Evolutionary conservation across 305 asterid genomes (phyloP), one percentile per base, ranked within the genome.

Genomic region (Fraxinus sp.): DNA sequence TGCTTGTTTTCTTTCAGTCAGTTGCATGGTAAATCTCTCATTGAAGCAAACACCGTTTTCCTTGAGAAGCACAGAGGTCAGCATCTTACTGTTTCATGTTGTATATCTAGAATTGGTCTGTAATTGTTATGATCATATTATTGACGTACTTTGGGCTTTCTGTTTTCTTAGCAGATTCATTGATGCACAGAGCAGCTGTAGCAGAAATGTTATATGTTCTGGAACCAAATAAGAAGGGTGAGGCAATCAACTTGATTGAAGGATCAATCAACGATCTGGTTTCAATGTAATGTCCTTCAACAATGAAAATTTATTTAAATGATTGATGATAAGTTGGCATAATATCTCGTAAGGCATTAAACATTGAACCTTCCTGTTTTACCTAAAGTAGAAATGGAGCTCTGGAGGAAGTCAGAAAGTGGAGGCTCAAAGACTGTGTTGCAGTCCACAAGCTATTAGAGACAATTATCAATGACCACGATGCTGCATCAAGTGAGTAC

Each of bases 141-240:
- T 32, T 32, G 35, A 32, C 35, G 35, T 32, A 32, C 35, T 32
- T 32, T 32, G 35, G 35, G 35, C 35, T 32, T 32, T 32, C 66
- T 86, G 83, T 52, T 39, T 80, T 68, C 68, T 84, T 77, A 81
- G 84, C 91, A 96, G 99, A 90, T 86, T 92, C 97, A 14, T 81
- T 95, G 90, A 87, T 84, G 85, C 98, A 95, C 84, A 95, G 98
- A 86, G 97, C 95, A 73, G 98, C 98, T 72, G 98, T 80, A 78
- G 99, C 99, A 20, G 35, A 32, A 32, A 32, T 32, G 35, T 32
- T 32, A 32, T 32, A 32, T 32, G 35, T 32, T 32, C 35, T 32
- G 35, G 99, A 96, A 91, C 95, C 99, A 79, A 93, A 82, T 87
- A 95, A 88, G 91, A 95, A 91, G 88, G 85, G 85, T 5, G 97